A percentile compares a stretch with the other conserved stretches of the same genome.
These are phyloP conservation scores for Exophiala mesophila DNA, from an alignment of 2,329 filamentous ascomycete species.

Conservation along the genomic window DNA sequence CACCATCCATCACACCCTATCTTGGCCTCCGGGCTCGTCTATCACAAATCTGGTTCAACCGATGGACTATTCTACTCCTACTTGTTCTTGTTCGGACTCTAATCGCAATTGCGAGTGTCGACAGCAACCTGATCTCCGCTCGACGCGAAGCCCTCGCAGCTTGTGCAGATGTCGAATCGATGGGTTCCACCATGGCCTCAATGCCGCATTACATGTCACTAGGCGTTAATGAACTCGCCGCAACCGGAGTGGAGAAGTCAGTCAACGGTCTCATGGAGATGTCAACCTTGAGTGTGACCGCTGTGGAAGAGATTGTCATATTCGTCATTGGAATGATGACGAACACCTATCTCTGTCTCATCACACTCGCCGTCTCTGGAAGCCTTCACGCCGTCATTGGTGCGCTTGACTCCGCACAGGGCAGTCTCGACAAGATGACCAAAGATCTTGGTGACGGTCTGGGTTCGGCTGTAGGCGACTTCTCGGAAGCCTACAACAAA, in stretches of 20 bases:
- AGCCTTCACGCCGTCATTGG: slow-evolving; percentile 66
- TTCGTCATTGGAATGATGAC: slow-evolving; percentile 92
- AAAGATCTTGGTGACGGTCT: slow-evolving; percentile 44
- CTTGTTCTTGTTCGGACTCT: slow-evolving; percentile 79
- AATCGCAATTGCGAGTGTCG: slow-evolving; percentile 66
- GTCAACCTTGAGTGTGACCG: slow-evolving; percentile 72
- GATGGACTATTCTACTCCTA: slow-evolving; percentile 86
- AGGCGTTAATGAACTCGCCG: slow-evolving; percentile 82
- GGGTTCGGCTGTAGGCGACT: slow-evolving; percentile 35
- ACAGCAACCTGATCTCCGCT: slow-evolving; percentile 69
- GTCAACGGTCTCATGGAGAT: slow-evolving; percentile 75
- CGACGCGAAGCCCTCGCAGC: slow-evolving; percentile 78
- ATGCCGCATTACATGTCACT: slow-evolving; percentile 93
- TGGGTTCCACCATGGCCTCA: slow-evolving; percentile 92
- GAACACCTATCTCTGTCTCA: slow-evolving; percentile 83
- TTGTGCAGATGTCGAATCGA: slow-evolving; percentile 85
- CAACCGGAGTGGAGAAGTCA: slow-evolving; percentile 71
- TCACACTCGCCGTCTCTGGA: slow-evolving; percentile 75
- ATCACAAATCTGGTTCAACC: slow-evolving; percentile 96
- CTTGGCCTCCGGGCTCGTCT: slow-evolving; percentile 82
- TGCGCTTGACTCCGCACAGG: slow-evolving; percentile 55
- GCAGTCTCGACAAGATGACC: slow-evolving; percentile 56
- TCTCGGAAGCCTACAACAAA: slow-evolving; percentile 53
- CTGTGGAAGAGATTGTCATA: slow-evolving; percentile 78
- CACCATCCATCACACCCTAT: slow-evolving; percentile 77